These are phyloP conservation scores for Suillus alpinus DNA, from an alignment of 768 basidiomycete genomes.

Conservation along the genomic window DNA sequence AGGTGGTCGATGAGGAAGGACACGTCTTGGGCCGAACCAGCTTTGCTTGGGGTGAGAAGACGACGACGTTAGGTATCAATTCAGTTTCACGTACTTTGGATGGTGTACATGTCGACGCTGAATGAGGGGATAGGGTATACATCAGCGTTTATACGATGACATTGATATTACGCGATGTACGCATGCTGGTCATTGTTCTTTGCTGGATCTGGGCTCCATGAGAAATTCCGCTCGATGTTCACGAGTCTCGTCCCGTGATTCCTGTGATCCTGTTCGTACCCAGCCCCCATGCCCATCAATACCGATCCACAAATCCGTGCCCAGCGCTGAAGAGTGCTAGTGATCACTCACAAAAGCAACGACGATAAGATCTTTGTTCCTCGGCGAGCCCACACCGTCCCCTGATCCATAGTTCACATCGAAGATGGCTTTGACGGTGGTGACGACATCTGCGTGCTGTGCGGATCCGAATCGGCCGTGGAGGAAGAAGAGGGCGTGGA, in stretches of 20 bases:
- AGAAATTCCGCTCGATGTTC: slow-evolving; percentile 22
- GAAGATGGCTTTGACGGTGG: slow-evolving; percentile 21
- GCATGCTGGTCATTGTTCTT: slow-evolving; percentile 26
- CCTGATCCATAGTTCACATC: slow-evolving; percentile 14
- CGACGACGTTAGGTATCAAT: not conserved
- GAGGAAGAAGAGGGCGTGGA: slow-evolving; percentile 26
- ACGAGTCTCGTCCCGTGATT: slow-evolving; percentile 29
- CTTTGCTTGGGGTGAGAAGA: slow-evolving; percentile 12
- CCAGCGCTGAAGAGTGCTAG: not conserved
- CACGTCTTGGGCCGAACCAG: slow-evolving; percentile 72
- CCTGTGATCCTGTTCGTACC: slow-evolving; percentile 25
- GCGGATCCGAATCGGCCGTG: slow-evolving; percentile 24
- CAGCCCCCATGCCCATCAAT: not conserved
- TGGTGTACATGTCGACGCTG: slow-evolving; percentile 31
- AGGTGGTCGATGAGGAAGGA: slow-evolving; percentile 82
- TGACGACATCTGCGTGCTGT: slow-evolving; percentile 6
- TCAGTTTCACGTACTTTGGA: slow-evolving; percentile 23
- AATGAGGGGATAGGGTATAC: not conserved
- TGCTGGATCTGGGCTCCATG: slow-evolving; percentile 21
- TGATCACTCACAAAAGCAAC: slow-evolving; percentile 23
- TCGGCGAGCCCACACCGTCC: slow-evolving; percentile 3
- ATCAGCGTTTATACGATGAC: slow-evolving; percentile 5
- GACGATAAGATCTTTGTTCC: slow-evolving; percentile 26
- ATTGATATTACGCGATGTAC: slow-evolving; percentile 18
- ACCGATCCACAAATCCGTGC: too few species aligned